These are phyloP conservation scores for thale cress (Arabidopsis thaliana) DNA, from an alignment of 345 rosid species.

Conservation along the genomic window TAIR10.1 NC_003070.9:12536501-12537000, in stretches of 20 bases:
- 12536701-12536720: conserved; percentile 85
- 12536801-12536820: conserved; percentile 64
- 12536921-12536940: conserved; percentile 88
- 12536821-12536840: background rate
- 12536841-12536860: background rate
- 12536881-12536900: conserved; percentile 9
- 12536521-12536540: conserved; percentile 18
- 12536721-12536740: conserved; percentile 87
- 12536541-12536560: conserved; percentile 66
- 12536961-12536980: conserved; percentile 66
- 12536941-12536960: conserved; percentile 77
- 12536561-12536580: conserved; percentile 77
- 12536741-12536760: conserved; percentile 88
- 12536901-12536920: conserved; percentile 31
- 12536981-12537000: conserved; percentile 75
- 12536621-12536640: conserved; percentile 32
- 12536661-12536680: conserved; percentile 54
- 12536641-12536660: conserved; percentile 14
- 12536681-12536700: conserved; percentile 71
- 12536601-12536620: conserved; percentile 60
- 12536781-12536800: conserved; percentile 74
- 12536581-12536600: conserved; percentile 87
- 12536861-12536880: background rate
- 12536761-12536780: conserved; percentile 54
- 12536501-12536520: conserved; percentile 33